Conservation (phyloP, 108 stramenopile species). For the Cyclotella distinguenda region DNA sequence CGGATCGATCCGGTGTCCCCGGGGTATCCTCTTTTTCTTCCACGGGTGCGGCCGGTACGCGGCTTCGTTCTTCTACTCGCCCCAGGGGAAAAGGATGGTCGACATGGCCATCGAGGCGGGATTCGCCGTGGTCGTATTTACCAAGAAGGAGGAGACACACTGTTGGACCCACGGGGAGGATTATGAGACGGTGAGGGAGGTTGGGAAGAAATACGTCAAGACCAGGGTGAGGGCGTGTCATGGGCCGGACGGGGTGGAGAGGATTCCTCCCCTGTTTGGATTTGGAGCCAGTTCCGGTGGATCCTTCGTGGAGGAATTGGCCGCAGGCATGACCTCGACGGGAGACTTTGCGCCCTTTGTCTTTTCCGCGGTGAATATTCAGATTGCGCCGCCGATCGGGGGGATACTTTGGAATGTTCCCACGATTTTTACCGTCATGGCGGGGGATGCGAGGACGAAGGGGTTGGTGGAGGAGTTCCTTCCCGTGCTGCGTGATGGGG, state of each 20-base stretch:
- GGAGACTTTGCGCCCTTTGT: slow-evolving; percentile 30
- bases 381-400: slow-evolving; percentile 29
- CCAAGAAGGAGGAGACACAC: slow-evolving; percentile 30
- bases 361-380: slow-evolving; percentile 42
- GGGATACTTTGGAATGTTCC: slow-evolving; percentile 30
- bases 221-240: slow-evolving; percentile 13
- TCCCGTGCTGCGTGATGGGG: neutral
- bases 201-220: slow-evolving; percentile 32
- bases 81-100: slow-evolving; percentile 40
- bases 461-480: slow-evolving; percentile 2
- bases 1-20: slow-evolving; percentile 32
- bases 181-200: slow-evolving; percentile 9
- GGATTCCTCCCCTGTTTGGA: slow-evolving; percentile 31
- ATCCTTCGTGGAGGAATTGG: slow-evolving; percentile 18
- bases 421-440: slow-evolving; percentile 39
- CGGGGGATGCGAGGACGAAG: slow-evolving; percentile 27
- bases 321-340: slow-evolving; percentile 21
- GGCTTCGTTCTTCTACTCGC: slow-evolving; percentile 43
- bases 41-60: slow-evolving; percentile 44
- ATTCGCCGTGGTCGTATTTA: slow-evolving; percentile 24
- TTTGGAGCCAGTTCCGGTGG: slow-evolving; percentile 45
- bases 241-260: neutral
- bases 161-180: slow-evolving; percentile 35
- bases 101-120: slow-evolving; percentile 15
- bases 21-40: slow-evolving; percentile 42